Percentiles rank a stretch among this genome's conserved stretches.
phyloP scores from a whole-genome alignment of 768 basidiomycete genomes.

The Lentinula edodes region DNA sequence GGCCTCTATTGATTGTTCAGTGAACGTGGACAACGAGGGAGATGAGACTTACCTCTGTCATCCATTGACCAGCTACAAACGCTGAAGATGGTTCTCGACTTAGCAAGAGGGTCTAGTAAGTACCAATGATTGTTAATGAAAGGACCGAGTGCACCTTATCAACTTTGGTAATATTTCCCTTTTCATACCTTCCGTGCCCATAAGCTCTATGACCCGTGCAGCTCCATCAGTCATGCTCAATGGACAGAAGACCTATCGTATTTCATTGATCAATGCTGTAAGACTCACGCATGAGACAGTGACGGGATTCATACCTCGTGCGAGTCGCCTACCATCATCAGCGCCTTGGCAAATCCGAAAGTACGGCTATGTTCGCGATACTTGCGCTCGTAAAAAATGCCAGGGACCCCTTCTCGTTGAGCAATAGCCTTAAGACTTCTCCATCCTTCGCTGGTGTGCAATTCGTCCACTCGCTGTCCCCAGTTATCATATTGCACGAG shows the following conservation, averaged over 20 bases:
- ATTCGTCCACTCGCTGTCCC: constrained; percentile 58
- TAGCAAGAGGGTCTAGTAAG: constrained; percentile 17
- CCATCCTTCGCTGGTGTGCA: constrained; percentile 75
- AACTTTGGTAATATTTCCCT: constrained; percentile 52
- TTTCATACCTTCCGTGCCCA: constrained; percentile 57
- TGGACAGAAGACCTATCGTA: constrained; percentile 59
- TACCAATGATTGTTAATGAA: not conserved
- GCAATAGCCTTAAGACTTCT: constrained; percentile 54
- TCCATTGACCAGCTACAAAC: constrained; percentile 79
- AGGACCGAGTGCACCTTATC: constrained; percentile 38
- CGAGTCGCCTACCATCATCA: constrained; percentile 57
- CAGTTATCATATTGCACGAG: constrained; percentile 72
- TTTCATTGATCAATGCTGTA: not conserved
- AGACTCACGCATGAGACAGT: not conserved
- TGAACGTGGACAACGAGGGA: constrained; percentile 17
- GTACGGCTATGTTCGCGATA: constrained; percentile 55
- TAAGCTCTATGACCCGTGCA: constrained; percentile 66
- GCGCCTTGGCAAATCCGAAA: constrained; percentile 60
- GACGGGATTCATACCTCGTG: constrained; percentile 41
- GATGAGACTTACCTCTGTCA: constrained; percentile 57
- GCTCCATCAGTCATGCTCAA: constrained; percentile 77
- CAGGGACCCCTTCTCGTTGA: constrained; percentile 61
- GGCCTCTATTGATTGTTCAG: constrained; percentile 37
- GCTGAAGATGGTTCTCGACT: constrained; percentile 55
- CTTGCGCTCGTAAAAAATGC: constrained; percentile 62